phyloP scores from a whole-genome alignment of 1,284 basidiomycete species.

The Leccinum griseonigrum region DNA sequence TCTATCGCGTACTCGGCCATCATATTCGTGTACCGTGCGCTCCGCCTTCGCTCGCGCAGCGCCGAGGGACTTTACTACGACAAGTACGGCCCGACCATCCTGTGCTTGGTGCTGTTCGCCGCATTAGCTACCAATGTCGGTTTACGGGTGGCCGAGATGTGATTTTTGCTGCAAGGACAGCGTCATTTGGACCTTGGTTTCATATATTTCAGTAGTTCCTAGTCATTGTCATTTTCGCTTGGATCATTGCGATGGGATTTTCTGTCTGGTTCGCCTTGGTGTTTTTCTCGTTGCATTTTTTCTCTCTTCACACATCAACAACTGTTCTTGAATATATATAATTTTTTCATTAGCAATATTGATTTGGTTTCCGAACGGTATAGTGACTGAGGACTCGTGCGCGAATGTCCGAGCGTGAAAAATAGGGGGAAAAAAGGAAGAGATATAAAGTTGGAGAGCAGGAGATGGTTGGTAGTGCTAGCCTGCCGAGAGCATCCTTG shows the following conservation, averaged over 20 bases:
- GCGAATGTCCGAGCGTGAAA: slow-evolving; percentile 20
- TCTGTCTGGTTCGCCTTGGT: neutral
- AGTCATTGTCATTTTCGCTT: neutral
- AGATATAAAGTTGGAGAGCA: slow-evolving; percentile 1
- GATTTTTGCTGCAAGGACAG: neutral
- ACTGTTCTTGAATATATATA: slow-evolving; percentile 10
- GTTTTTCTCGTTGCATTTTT: neutral
- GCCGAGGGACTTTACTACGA: slow-evolving; percentile 88
- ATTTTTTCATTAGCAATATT: slow-evolving; percentile 25
- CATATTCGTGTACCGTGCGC: slow-evolving; percentile 86
- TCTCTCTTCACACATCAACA: neutral
- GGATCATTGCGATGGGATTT: neutral
- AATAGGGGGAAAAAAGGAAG: neutral
- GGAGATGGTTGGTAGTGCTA: slow-evolving; percentile 15
- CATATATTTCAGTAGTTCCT: neutral
- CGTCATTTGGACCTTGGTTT: neutral
- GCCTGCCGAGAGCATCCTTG: slow-evolving; percentile 17
- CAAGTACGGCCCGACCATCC: slow-evolving; percentile 78
- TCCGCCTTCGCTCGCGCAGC: slow-evolving; percentile 69
- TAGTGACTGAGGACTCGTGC: slow-evolving; percentile 19
- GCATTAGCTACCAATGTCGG: slow-evolving; percentile 79
- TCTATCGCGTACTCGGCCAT: slow-evolving; percentile 87
- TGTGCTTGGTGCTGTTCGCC: slow-evolving; percentile 69
- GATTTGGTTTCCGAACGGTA: slow-evolving; percentile 18
- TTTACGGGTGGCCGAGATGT: slow-evolving; percentile 52